Percentiles rank a stretch among this genome's conserved stretches.
Evolutionary conservation across 176 grass and related monocot species (phyloP).

Genomic region (Oryza longistaminata): DNA sequence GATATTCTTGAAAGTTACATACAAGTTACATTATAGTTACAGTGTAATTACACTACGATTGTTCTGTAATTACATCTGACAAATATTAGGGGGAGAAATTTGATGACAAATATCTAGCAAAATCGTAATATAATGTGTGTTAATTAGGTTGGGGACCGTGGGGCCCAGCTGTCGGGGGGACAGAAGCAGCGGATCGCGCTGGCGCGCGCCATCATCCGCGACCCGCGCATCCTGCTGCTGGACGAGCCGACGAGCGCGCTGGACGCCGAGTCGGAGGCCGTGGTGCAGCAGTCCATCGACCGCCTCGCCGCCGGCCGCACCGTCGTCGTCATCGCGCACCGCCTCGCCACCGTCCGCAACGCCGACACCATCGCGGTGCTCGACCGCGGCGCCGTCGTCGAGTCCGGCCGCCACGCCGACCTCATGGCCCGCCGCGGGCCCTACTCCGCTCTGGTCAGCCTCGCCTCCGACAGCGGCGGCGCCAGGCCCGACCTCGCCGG

Average conservation of each 20-base stretch:
- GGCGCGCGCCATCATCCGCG: constrained; percentile 59
- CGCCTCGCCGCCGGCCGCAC: constrained; percentile 50
- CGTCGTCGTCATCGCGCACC: constrained; percentile 61
- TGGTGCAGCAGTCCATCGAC: constrained; percentile 67
- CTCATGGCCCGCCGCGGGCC: constrained; percentile 43
- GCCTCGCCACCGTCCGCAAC: constrained; percentile 59
- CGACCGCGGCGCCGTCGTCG: constrained; percentile 51
- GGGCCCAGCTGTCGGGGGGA: constrained; percentile 58
- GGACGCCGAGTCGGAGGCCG: constrained; percentile 62
- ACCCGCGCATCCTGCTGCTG: constrained; percentile 63
- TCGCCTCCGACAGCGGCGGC: constrained; percentile 24
- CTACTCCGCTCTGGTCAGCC: constrained; percentile 48
- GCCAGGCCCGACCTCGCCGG: background rate
- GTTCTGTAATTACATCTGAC: no score
- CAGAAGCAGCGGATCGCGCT: constrained; percentile 80
- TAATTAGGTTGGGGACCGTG: constrained; percentile 65
- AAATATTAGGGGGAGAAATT: no score
- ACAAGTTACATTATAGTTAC: no score
- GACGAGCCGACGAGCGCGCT: constrained; percentile 78
- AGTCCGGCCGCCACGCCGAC: constrained; percentile 51
- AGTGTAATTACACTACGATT: no score
- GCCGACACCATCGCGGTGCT: constrained; percentile 61
- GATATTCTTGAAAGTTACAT: no score
- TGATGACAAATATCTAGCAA: no score
- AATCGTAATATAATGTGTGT: no score